Base-by-base conservation (phyloP, 495 filamentous ascomycete genomes). In the Aspergillus incahuasiensis region DNA sequence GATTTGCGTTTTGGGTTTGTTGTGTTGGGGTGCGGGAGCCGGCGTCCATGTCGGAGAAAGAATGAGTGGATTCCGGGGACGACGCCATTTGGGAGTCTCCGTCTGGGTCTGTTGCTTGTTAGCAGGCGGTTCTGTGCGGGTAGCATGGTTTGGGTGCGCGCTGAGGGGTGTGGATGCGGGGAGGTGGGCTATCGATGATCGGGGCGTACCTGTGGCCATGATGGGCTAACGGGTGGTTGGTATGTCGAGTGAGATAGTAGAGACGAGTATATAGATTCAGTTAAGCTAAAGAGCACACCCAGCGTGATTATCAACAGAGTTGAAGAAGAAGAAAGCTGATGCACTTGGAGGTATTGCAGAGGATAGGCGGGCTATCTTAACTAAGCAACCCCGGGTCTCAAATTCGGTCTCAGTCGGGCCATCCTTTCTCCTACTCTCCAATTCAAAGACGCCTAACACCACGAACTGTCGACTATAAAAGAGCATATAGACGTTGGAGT, bases 41-140 rank as follows among this genome's bases (percentile, higher is more conserved):
- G 16, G 63, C 66, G 52, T 75, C 54, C 24, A 50, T 12, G 54
- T 56, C 66, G 39, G 64, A 68, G 4, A 61, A 59, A 32, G 63
- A 59, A 41, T 73, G 68, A 56, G 66, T 62, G 35, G 74, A 74
- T 39, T 74, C 75, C 11, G 68, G 68, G 13, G 79, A 82, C 18
- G 79, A 80, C 25, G 76, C 73, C 82, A 85, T 85, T 55, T 75
- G 74, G 42, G 77, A 80, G 65, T 85, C 81, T 11, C 80, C 79
- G 68, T 83, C 81, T 52, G 59, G 66, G 56, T 84, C 79, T 73
- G 50, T 64, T 9, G 13, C 20, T 43, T 35, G 8, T 54, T 58
- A 48, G 55, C 20, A n/a, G 20, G 1, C 0, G 43, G 18, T 48
- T 15, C 4, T 50, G 40, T 16, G 11, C 19, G 25, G 6, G 35